Percentiles rank a stretch among this genome's conserved stretches.
phyloP scores from a whole-genome alignment of 345 rosid species.

The Viola odorata region DNA sequence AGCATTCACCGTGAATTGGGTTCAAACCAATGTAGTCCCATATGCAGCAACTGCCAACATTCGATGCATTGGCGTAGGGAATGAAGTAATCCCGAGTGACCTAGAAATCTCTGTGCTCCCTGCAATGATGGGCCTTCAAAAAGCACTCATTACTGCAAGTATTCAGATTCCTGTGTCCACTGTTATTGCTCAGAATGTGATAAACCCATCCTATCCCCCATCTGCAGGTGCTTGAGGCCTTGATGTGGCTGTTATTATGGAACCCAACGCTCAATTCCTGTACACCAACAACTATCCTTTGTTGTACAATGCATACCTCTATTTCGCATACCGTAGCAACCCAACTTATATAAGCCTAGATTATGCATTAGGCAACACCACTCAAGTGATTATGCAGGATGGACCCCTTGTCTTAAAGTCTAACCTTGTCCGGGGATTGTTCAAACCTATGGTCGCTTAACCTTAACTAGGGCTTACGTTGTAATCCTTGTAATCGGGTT shows the following conservation, averaged over 20 bases:
- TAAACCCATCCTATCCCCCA: conserved; percentile 26
- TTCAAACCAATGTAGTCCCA: conserved; percentile 24
- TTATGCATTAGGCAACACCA: conserved; percentile 1
- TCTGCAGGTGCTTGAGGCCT: conserved; percentile 10
- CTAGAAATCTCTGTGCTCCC: conserved; percentile 9
- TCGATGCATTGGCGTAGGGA: conserved; percentile 48
- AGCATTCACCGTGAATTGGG: conserved; percentile 22
- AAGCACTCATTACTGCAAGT: conserved; percentile 14
- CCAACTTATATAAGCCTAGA: neutral
- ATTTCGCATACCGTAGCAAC: neutral
- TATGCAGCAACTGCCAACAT: conserved; percentile 31
- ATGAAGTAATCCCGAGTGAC: conserved; percentile 35
- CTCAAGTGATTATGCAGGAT: neutral
- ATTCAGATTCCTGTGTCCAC: conserved; percentile 39
- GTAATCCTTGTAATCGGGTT: no score
- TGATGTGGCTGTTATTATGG: conserved; percentile 17
- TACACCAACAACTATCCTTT: conserved; percentile 7
- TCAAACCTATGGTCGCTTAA: no score
- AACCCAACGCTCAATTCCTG: conserved; percentile 8
- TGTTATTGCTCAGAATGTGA: conserved; percentile 13
- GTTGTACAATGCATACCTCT: conserved; percentile 2
- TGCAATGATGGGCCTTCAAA: conserved; percentile 26
- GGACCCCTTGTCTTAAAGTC: no score
- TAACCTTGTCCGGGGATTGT: no score
- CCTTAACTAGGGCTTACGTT: no score